Evolutionary conservation across 2,329 filamentous ascomycete species (phyloP).

Genomic region (Colletotrichum orchidophilum): DNA sequence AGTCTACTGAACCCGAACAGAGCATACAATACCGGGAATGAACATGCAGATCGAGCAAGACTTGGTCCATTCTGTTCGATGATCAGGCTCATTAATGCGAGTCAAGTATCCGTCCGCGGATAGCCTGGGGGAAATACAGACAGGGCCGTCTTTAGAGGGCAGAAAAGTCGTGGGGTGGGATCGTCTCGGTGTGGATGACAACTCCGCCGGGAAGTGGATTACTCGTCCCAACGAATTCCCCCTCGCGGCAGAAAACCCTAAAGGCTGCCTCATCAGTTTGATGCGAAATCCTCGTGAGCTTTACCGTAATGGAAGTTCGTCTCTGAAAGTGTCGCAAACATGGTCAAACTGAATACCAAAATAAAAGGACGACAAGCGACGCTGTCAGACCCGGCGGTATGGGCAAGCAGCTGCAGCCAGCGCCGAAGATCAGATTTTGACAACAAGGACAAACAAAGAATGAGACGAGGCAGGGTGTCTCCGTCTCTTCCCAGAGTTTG

Average conservation of each 20-base stretch:
- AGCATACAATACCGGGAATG: neutral
- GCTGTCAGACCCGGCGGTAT: neutral
- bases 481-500: neutral
- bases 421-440: slow-evolving; percentile 10
- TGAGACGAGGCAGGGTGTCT: neutral
- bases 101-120: neutral
- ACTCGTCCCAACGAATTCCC: neutral
- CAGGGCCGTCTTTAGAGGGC: neutral
- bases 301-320: neutral
- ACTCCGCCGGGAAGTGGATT: neutral
- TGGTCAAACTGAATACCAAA: neutral
- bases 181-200: neutral
- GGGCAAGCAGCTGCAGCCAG: neutral
- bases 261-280: neutral
- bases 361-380: neutral
- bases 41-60: neutral
- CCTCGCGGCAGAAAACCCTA: neutral
- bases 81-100: neutral
- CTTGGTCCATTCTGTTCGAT: neutral
- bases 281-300: neutral
- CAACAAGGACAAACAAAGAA: neutral
- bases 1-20: neutral
- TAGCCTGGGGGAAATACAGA: neutral
- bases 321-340: neutral
- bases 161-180: neutral